Evolutionary conservation across 352 stramenopile species (phyloP).

Genomic region (Phytophthora palmivora): DNA sequence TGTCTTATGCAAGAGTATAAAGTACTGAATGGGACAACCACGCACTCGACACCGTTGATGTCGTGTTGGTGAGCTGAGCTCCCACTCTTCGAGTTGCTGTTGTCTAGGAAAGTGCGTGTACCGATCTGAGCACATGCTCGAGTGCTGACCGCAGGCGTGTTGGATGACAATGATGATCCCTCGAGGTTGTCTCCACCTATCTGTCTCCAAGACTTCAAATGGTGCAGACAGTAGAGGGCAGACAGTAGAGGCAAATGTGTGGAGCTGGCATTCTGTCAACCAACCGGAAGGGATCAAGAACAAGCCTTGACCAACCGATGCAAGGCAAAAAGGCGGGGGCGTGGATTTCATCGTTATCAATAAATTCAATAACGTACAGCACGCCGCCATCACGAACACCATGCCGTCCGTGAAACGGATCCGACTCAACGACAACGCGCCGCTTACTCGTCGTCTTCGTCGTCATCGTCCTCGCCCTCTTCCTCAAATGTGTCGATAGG

Average conservation of each 20-base stretch:
- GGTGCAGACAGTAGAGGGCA: too few species aligned
- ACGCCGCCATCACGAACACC: conserved; percentile 1
- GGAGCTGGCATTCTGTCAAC: too few species aligned
- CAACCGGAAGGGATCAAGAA: neutral
- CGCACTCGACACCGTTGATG: neutral
- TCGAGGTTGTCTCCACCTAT: conserved; percentile 6
- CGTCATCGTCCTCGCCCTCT: conserved; percentile 79
- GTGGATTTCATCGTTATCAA: conserved; percentile 40
- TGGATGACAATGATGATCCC: conserved; percentile 20
- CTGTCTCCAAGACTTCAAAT: too few species aligned
- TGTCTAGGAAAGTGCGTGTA: conserved; percentile 14
- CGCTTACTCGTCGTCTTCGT: conserved; percentile 45
- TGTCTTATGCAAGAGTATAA: too few species aligned
- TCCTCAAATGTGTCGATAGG: conserved; percentile 96
- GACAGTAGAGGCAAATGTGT: too few species aligned
- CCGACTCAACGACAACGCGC: conserved; percentile 3
- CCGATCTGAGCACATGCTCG: too few species aligned
- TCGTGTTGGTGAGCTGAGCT: conserved; percentile 11
- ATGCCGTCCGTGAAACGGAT: conserved; percentile 12
- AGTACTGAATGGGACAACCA: neutral
- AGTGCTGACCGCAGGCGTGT: conserved; percentile 8
- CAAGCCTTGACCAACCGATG: neutral
- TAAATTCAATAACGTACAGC: conserved; percentile 40
- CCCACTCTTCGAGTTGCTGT: conserved; percentile 13
- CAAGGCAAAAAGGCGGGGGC: conserved; percentile 21